phyloP scores from a whole-genome alignment of 192 early-diverging fungal genomes.

The Entomortierella beljakovae region DNA sequence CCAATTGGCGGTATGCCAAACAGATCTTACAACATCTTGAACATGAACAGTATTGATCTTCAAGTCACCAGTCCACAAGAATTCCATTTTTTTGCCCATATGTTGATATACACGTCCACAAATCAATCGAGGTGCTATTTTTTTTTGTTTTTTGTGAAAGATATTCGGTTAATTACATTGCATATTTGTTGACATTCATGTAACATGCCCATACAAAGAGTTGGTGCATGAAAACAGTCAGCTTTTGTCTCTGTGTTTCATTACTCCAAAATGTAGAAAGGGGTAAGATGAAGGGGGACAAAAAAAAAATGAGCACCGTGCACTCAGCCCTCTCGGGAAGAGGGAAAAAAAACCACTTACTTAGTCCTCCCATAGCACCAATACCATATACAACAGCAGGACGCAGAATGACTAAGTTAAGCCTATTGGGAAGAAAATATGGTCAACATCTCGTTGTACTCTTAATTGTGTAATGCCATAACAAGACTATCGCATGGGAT shows the following conservation, averaged over 20 bases:
- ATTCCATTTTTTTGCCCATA: constrained; percentile 87
- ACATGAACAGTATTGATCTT: constrained; percentile 97
- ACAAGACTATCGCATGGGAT: not conserved
- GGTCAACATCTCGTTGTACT: not conserved
- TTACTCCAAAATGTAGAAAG: not conserved
- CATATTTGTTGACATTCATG: not conserved
- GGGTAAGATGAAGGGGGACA: not conserved
- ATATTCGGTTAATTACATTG: not conserved
- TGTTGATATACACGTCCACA: constrained; percentile 90
- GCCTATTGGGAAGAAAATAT: constrained; percentile 44
- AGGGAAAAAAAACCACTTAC: constrained; percentile 57
- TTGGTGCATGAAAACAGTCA: not conserved
- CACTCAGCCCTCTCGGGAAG: constrained; percentile 2
- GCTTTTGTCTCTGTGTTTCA: not conserved
- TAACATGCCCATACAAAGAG: too few relatives aligned
- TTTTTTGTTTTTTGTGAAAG: constrained; percentile 23
- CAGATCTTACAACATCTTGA: constrained; percentile 77
- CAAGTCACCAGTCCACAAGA: constrained; percentile 91
- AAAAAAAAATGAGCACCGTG: constrained; percentile 1
- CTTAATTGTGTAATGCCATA: not conserved
- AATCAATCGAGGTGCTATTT: constrained; percentile 88
- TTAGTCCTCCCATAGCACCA: constrained; percentile 81
- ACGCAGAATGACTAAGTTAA: constrained; percentile 86
- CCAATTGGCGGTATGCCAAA: constrained; percentile 69
- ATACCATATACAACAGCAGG: constrained; percentile 92